phyloP scores from a whole-genome alignment of 2,329 filamentous ascomycete species.

The Penicillium sp. region DNA sequence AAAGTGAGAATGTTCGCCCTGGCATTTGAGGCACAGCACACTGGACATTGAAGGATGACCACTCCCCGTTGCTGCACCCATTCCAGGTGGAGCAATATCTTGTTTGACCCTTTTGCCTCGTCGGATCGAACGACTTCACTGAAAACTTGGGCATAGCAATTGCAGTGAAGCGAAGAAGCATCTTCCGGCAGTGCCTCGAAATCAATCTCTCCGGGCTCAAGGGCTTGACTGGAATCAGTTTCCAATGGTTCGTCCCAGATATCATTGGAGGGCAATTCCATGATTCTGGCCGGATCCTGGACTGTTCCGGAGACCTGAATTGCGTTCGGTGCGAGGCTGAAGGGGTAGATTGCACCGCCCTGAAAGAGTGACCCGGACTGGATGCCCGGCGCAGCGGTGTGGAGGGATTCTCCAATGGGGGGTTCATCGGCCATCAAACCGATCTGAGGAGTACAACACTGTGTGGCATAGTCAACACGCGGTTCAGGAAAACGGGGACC shows the following conservation, averaged over 20 bases:
- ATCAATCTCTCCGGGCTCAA: not conserved
- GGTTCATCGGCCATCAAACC: conserved; percentile 5
- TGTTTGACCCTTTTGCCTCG: not conserved
- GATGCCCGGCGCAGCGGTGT: not conserved
- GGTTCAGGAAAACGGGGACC: not conserved
- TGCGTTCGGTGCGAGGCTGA: conserved; percentile 3
- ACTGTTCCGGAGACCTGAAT: conserved; percentile 2
- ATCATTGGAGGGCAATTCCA: conserved; percentile 10
- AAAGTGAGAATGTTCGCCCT: conserved; percentile 32
- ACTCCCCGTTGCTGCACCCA: conserved; percentile 30
- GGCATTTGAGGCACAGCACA: conserved; percentile 26
- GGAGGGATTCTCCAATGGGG: not conserved
- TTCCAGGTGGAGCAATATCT: conserved; percentile 28
- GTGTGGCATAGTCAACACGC: not conserved
- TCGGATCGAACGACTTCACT: not conserved
- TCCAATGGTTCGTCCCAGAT: not conserved
- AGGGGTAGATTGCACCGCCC: not conserved
- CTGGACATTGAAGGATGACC: conserved; percentile 30
- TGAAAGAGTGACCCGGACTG: not conserved
- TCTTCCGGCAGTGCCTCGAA: not conserved
- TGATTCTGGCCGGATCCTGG: conserved; percentile 5
- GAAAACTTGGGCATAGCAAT: not conserved
- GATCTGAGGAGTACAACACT: not conserved
- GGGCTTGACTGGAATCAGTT: not conserved
- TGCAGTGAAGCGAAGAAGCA: conserved; percentile 1